Base-by-base conservation (phyloP, 2,329 filamentous ascomycete species). In the Fusarium luffae region DNA sequence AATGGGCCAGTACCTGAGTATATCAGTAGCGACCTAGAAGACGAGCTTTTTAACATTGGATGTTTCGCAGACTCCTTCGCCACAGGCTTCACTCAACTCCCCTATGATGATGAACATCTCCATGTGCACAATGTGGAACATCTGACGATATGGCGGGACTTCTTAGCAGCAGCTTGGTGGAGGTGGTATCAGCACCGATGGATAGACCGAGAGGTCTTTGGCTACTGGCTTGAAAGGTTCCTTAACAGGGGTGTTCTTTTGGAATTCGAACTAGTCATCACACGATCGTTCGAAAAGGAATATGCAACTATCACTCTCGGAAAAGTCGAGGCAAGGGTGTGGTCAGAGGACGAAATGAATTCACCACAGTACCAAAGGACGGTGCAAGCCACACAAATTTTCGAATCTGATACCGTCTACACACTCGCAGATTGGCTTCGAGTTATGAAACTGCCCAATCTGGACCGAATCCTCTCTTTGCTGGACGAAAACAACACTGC, bases 1-100 rank as follows among this genome's bases (percentile, higher is more conserved):
- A 5, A 10, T 3, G 1, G 0, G 4, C 14, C 4, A 18, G 2
- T 2, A 16, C 0, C 2, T 34, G 8, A 34, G 2, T 3, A 7
- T 14, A 7, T 1, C 8, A 0, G 5, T 5, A 2, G 16, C 32
- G 2, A 34, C 2, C 16, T 18, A 10, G 2, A 34, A 5, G 16
- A 18, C 2, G 32, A 11, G 9, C 0, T 37, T 2, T 37, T 37
- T 0, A 6, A 37, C 1, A 3, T 11, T n/a, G 32, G 16, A n/a
- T 6, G 9, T n/a, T n/a, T n/a, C 3, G 16, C 2, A 37, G 1
- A 1, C 16, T 4, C 32, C 9, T 11, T 2, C 5, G 1, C 16
- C 3, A n/a, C 16, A 6, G 16, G 16, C 0, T 18, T 37, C 16
- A 10, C 32, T 10, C 16, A 4, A 0, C 4, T 18, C 8, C 14